phyloP scores from a whole-genome alignment of 2,329 filamentous ascomycete species.

The Claviceps monticola region DNA sequence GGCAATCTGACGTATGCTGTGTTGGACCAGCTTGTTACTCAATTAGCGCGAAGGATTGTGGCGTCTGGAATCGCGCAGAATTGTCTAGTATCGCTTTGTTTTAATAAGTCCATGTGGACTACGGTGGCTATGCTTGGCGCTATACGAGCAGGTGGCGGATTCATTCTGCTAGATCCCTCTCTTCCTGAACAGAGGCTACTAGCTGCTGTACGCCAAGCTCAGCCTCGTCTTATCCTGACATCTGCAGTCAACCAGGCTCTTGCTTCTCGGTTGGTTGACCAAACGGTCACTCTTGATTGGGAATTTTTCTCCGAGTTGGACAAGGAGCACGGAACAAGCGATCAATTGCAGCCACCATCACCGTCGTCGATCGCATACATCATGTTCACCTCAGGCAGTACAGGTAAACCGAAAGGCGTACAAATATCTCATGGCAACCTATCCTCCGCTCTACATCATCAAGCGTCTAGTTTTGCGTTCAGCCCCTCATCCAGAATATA shows the following conservation, averaged over 20 bases:
- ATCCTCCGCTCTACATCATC: slow-evolving; percentile 10
- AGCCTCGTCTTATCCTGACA: background rate
- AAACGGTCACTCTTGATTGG: background rate
- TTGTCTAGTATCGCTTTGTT: slow-evolving; percentile 30
- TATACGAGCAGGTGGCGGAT: slow-evolving; percentile 34
- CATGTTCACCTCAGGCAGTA: slow-evolving; percentile 12
- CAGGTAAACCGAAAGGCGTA: slow-evolving; percentile 13
- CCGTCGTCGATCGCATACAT: slow-evolving; percentile 7
- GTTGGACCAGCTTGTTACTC: slow-evolving; percentile 27
- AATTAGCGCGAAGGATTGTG: slow-evolving; percentile 25
- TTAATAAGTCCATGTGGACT: slow-evolving; percentile 35
- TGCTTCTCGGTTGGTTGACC: too few species aligned
- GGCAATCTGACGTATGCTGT: slow-evolving; percentile 32
- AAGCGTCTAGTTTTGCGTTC: slow-evolving; percentile 14
- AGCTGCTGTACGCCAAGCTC: background rate
- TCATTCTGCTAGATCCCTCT: slow-evolving; percentile 32
- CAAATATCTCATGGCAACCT: background rate
- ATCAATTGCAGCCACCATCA: background rate
- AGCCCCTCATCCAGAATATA: slow-evolving; percentile 18
- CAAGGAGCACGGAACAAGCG: background rate
- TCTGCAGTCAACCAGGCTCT: background rate
- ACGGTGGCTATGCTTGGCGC: slow-evolving; percentile 30
- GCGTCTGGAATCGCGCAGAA: slow-evolving; percentile 17
- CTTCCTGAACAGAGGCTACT: slow-evolving; percentile 25
- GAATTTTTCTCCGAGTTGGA: background rate